Evolutionary conservation across 805 yeast genomes (phyloP).

Genomic region (Saccharomycopsis fodiens): DNA sequence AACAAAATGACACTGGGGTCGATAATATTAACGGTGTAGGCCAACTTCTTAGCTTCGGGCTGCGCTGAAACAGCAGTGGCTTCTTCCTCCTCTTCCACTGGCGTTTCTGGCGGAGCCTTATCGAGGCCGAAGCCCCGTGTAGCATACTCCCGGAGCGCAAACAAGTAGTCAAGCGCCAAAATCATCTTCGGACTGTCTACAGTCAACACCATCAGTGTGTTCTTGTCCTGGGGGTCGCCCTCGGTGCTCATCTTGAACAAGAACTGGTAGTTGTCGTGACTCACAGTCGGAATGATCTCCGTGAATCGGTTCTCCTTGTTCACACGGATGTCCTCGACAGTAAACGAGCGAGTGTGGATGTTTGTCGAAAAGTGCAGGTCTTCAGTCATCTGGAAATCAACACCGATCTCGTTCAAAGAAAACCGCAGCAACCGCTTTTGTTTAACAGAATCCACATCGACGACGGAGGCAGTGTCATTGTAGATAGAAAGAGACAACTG

Average conservation of each 20-base stretch:
- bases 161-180: constrained; percentile 77
- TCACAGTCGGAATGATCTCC: constrained; percentile 68
- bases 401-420: constrained; percentile 50
- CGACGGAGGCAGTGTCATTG: constrained; percentile 38
- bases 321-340: constrained; percentile 66
- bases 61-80: constrained; percentile 18
- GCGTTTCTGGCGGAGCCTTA: constrained; percentile 2
- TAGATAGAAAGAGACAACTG: constrained; percentile 53
- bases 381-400: constrained; percentile 42
- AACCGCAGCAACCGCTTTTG: constrained; percentile 43
- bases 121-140: constrained; percentile 36
- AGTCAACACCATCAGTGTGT: constrained; percentile 47
- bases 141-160: constrained; percentile 64
- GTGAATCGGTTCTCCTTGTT: constrained; percentile 61
- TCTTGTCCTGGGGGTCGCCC: constrained; percentile 32
- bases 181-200: constrained; percentile 77
- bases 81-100: constrained; percentile 29
- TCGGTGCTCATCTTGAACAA: constrained; percentile 43
- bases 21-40: constrained; percentile 59
- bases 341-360: constrained; percentile 61
- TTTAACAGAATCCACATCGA: constrained; percentile 27
- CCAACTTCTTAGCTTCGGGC: constrained; percentile 26
- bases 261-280: constrained; percentile 63
- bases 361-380: constrained; percentile 53
- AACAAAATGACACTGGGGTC: constrained; percentile 72